Percentiles rank a stretch among this genome's conserved stretches.
Conservation (phyloP, 768 basidiomycete species). For the Suillus cothurnatus region DNA sequence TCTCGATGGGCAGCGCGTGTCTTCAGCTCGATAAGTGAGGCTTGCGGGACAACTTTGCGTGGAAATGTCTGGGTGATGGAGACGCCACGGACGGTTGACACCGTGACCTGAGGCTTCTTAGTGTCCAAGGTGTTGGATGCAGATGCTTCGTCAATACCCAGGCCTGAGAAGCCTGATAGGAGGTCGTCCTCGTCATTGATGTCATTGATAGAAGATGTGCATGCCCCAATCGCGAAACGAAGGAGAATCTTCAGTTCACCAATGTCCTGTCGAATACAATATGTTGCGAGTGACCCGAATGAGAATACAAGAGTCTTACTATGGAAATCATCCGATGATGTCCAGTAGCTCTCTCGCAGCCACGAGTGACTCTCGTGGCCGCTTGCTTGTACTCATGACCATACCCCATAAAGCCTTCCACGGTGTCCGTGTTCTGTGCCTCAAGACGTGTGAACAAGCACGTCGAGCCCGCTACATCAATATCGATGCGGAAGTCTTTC, state of each 20-base stretch:
- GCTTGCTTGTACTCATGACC: constrained; percentile 66
- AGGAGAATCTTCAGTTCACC: constrained; percentile 60
- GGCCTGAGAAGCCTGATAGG: constrained; percentile 26
- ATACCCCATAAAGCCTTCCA: constrained; percentile 41
- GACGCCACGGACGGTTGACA: constrained; percentile 12
- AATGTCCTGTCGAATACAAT: constrained; percentile 45
- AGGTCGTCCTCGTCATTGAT: constrained; percentile 22
- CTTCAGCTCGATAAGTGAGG: constrained; percentile 37
- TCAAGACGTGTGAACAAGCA: constrained; percentile 62
- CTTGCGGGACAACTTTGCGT: constrained; percentile 36
- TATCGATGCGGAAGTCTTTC: constrained; percentile 68
- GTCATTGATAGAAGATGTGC: constrained; percentile 18
- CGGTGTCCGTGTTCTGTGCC: constrained; percentile 29
- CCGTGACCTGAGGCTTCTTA: constrained; percentile 1
- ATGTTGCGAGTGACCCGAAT: background rate
- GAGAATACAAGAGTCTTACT: constrained; percentile 39
- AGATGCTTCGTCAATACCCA: constrained; percentile 18
- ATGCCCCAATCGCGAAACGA: constrained; percentile 57
- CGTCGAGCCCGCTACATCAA: constrained; percentile 63
- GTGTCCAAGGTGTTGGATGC: background rate
- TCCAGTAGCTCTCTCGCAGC: constrained; percentile 52
- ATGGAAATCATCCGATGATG: constrained; percentile 68
- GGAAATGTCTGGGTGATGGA: constrained; percentile 27
- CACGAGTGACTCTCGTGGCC: constrained; percentile 47
- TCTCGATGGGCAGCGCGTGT: constrained; percentile 32